phyloP scores from a whole-genome alignment of 371 early-diverging fungal species.

The Rhizopus stolonifer region DNA sequence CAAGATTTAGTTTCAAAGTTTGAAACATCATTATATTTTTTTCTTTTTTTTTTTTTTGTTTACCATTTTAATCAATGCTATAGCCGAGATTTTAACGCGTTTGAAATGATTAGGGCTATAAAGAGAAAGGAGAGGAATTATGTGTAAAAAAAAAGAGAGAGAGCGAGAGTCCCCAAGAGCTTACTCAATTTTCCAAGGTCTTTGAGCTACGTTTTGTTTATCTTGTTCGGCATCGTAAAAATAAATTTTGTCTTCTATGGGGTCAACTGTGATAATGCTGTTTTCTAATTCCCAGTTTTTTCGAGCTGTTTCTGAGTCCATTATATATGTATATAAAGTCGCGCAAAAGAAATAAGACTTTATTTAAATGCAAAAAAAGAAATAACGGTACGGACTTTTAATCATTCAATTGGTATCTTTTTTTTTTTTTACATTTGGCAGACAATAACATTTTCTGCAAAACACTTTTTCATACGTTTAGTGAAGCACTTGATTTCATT shows the following conservation, averaged over 20 bases:
- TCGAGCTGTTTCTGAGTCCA: conserved; percentile 62
- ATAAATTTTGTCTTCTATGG: conserved; percentile 73
- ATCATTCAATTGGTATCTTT: too few relatives aligned
- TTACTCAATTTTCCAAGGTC: conserved; percentile 85
- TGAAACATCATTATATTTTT: too few relatives aligned
- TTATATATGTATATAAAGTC: conserved; percentile 15
- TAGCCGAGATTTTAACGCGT: conserved; percentile 89
- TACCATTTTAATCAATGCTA: conserved; percentile 97
- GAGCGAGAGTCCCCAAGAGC: conserved; percentile 2
- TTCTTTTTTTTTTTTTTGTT: too few relatives aligned
- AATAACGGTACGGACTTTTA: too few relatives aligned
- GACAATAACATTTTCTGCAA: too few relatives aligned
- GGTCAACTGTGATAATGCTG: conserved; percentile 71
- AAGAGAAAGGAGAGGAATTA: neutral
- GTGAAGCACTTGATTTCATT: too few relatives aligned
- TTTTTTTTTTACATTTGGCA: too few relatives aligned
- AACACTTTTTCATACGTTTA: too few relatives aligned
- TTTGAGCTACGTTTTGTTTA: conserved; percentile 57
- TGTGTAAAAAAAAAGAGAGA: neutral
- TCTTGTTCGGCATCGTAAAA: conserved; percentile 73
- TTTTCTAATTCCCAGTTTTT: conserved; percentile 88
- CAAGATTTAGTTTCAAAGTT: too few relatives aligned
- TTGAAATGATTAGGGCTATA: conserved; percentile 87
- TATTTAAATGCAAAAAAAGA: too few relatives aligned
- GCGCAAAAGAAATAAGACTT: neutral